Base-by-base conservation (phyloP, 2,329 filamentous ascomycete genomes). In the Neonectria sp. region DNA sequence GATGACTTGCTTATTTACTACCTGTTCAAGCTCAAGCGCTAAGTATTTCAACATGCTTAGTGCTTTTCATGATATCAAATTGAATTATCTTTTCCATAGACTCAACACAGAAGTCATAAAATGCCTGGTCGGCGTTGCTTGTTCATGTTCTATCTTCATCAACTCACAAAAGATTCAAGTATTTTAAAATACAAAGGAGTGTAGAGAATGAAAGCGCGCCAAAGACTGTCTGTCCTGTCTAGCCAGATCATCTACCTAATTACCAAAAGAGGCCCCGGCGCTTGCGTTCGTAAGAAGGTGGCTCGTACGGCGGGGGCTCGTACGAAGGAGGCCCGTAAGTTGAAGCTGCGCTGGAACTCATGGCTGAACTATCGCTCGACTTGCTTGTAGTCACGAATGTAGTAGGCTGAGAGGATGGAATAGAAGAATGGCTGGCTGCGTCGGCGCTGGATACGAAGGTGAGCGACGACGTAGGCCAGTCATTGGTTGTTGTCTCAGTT, bases 301-400 rank as follows among this genome's bases (percentile, higher is more conserved):
- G 52, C 4, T 55, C 65, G 49, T 75, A 75, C 4, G 65, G 63
- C 2, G 71, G 67, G 1, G 74, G 68, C 7, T 70, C 70, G 37
- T 78, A 78, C 24, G 75, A 70, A 1, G 75, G 76, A 0, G 73
- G 71, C 0, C 70, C 63, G 6, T 75, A 76, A 9, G 52, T 55
- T 4, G 64, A 57, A 27, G 52, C 52, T 6, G 60, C 52, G 6
- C 58, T 25, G 17, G 58, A 37, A 17, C 46, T 64, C 4, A 55
- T 60, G 8, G 35, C 49, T 6, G 61, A 56, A 2, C 43, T 37
- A n/a, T 68, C 55, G 1, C 53, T 55, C 9, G 57, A 56, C 45
- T 73, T 75, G 67, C 71, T 72, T 1, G 71, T 74, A 2, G 74
- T 76, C 2, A 73, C 37, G n/a, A 78, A 25, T 1, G 76, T 78